Evolutionary conservation across 345 rosid genomes (phyloP).

Genomic region (Crucihimalaya himalaica): DNA sequence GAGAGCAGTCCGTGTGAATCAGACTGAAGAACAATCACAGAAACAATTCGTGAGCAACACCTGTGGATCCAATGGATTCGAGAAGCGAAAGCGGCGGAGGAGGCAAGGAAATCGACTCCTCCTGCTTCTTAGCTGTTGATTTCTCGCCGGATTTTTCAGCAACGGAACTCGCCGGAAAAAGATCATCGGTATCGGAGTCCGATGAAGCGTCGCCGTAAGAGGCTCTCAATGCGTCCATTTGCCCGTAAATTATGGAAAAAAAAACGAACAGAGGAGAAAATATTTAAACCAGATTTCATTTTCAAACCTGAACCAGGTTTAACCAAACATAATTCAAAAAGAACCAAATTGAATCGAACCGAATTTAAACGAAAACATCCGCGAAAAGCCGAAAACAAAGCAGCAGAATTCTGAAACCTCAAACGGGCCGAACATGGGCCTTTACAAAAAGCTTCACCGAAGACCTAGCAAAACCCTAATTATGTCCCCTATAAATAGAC

Average conservation of each 20-base stretch:
- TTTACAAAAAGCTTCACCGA: not conserved
- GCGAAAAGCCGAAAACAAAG: not conserved
- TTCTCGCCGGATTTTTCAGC: not conserved
- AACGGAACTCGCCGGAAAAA: not conserved
- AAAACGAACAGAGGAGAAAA: not conserved
- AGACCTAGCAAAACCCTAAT: slow-evolving; percentile 33
- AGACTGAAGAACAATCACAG: slow-evolving; percentile 12
- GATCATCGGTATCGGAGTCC: slow-evolving; percentile 46
- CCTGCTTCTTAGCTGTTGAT: slow-evolving; percentile 16
- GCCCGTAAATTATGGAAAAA: not conserved
- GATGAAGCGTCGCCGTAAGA: slow-evolving; percentile 72
- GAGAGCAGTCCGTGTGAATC: not conserved
- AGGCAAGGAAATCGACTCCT: slow-evolving; percentile 45
- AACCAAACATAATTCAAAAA: not conserved
- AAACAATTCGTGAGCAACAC: slow-evolving; percentile 35
- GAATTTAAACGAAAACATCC: not conserved
- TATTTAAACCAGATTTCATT: not conserved
- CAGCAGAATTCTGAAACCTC: not conserved
- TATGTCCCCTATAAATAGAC: not conserved
- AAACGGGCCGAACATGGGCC: slow-evolving; percentile 31
- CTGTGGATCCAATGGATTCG: slow-evolving; percentile 53
- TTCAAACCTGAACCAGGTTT: not conserved
- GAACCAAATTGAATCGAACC: not conserved
- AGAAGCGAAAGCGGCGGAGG: slow-evolving; percentile 84
- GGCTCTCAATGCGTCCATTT: slow-evolving; percentile 72